Base-by-base conservation (phyloP, 2,329 filamentous ascomycete species). In the Alternaria alternata region DNA sequence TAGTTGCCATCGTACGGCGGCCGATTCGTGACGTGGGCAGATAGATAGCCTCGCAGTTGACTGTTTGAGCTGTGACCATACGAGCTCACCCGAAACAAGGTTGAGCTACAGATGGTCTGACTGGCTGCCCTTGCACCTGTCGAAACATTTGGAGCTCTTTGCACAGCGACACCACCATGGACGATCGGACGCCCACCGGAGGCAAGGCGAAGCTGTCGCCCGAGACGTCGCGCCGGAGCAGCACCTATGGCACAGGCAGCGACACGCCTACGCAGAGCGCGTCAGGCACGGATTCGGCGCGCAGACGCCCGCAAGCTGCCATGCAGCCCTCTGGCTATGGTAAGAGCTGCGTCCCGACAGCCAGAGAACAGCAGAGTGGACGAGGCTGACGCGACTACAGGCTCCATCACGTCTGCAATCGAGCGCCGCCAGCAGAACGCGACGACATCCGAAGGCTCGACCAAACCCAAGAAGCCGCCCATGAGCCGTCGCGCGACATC, bases 401-500 rank as follows among this genome's bases (percentile, higher is more conserved):
- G 76, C 47, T 78, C 76, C 57, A 78, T 78, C 54, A 73, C 75
- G 7, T 71, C 75, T 22, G 64, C 70, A 41, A 71, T 74, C 60
- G 71, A 75, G 43, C 73, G 75, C 18, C 73, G 71, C 49, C 70
- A 67, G 53, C 67, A 73, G 51, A 65, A 51, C 46, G 41, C 63
- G 12, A 44, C 61, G 36, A 62, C 73, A 5, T 57, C 72, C 1
- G 72, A 75, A 39, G 54, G 62, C 28, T 48, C 59, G 8, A 38
- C 66, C 26, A 78, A 77, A 58, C 84, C 88, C 14, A 89, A 87
- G 75, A 96, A 94, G 76, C 93, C 93, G 18, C 81, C 86, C 11
- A 87, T 94, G 78, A 78, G 86, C 59, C 89, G 92, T 68, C 89
- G 93, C 62, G 84, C 89, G 59, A 94, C 92, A 1, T 93, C 92